Percentiles rank a stretch among this genome's conserved stretches.
These are phyloP conservation scores for Ganoderma sinense DNA, from an alignment of 1,284 basidiomycete genomes.

Conservation along the genomic window DNA sequence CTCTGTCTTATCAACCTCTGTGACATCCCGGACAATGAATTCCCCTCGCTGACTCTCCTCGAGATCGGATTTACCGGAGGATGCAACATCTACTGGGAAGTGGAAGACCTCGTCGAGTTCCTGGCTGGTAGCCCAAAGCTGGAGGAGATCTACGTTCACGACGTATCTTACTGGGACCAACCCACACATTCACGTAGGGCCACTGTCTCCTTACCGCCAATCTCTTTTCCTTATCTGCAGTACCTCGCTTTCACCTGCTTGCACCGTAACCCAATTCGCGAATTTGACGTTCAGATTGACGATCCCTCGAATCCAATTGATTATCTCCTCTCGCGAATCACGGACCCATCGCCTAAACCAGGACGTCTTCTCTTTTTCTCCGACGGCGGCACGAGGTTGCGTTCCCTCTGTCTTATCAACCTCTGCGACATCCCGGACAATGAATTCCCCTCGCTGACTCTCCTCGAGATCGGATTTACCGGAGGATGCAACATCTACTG, in stretches of 20 bases:
- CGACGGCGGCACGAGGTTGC: not conserved
- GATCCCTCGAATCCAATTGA: not conserved
- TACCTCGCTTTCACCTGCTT: conserved; percentile 1
- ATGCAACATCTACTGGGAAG: not conserved
- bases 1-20: not conserved
- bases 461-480: not conserved
- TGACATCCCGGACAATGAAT: conserved; percentile 4
- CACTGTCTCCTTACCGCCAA: not conserved
- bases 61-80: not conserved
- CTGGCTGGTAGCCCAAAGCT: conserved; percentile 6
- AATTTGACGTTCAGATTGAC: no score
- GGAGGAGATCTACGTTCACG: conserved; percentile 5
- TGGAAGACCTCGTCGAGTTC: conserved; percentile 6
- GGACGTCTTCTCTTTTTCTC: conserved; percentile 3
- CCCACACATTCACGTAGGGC: no score
- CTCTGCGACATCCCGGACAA: conserved; percentile 2
- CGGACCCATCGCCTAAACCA: no score
- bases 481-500: not conserved
- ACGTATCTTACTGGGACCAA: not conserved
- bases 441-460: conserved; percentile 1
- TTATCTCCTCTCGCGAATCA: not conserved
- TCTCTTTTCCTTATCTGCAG: conserved; percentile 2
- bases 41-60: conserved; percentile 1
- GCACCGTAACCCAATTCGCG: no score
- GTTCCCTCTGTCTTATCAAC: conserved; percentile 5